These are phyloP conservation scores for Spatholobus suberectus DNA, from an alignment of 306 rosid genomes.

Conservation along the genomic window DNA sequence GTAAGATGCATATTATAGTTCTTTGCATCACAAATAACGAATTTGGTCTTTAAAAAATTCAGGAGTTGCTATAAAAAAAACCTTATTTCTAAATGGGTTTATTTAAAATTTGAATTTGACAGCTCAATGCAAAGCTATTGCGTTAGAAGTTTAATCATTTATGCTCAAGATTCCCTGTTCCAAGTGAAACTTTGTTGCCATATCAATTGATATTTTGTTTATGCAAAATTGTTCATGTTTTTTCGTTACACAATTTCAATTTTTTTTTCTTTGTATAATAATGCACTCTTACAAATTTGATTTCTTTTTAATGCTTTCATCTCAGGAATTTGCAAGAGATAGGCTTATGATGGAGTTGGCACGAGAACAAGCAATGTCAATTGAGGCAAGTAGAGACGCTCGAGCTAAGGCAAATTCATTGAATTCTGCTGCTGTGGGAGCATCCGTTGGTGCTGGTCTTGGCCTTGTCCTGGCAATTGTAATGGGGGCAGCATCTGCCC, in stretches of 20 bases:
- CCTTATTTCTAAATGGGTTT: not conserved
- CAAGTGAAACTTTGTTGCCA: not conserved
- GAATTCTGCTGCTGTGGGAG: constrained; percentile 87
- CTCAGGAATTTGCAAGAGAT: constrained; percentile 80
- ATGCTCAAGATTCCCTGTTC: constrained; percentile 3
- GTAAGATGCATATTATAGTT: too few species aligned
- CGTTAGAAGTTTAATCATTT: not conserved
- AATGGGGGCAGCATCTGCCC: constrained; percentile 99
- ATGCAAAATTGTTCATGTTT: not conserved
- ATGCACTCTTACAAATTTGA: not conserved
- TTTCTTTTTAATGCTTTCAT: constrained; percentile 9
- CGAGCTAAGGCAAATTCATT: constrained; percentile 70
- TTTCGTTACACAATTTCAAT: not conserved
- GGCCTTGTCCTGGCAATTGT: constrained; percentile 88
- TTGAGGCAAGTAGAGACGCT: constrained; percentile 53
- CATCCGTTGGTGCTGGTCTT: constrained; percentile 91
- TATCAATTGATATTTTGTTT: not conserved
- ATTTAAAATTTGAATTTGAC: not conserved
- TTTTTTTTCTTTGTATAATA: constrained; percentile 8
- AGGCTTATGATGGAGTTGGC: constrained; percentile 75
- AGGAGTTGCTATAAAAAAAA: not conserved
- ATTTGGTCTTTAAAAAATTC: not conserved
- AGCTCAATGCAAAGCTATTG: constrained; percentile 10
- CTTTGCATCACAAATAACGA: not conserved
- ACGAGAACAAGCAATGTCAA: constrained; percentile 64